These are phyloP conservation scores for Fusarium haematococcum DNA, from an alignment of 2,329 filamentous ascomycete genomes.

Conservation along the genomic window DNA sequence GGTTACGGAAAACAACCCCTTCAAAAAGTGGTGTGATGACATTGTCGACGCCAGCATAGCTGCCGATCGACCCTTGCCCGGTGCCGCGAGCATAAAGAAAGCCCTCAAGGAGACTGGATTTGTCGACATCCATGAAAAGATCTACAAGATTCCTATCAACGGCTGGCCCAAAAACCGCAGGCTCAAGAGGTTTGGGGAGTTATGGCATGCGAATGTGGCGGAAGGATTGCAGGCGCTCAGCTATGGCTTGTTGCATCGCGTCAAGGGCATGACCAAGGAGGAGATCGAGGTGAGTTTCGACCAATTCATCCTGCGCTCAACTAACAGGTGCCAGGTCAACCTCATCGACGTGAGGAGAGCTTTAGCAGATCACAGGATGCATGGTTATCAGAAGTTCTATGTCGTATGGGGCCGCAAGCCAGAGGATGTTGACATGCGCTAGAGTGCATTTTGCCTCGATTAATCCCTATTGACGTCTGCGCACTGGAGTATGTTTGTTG, in stretches of 20 bases:
- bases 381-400: constrained; percentile 8
- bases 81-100: constrained; percentile 3
- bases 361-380: constrained; percentile 10
- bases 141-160: constrained; percentile 14
- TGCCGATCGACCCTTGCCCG: constrained; percentile 1
- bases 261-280: constrained; percentile 9
- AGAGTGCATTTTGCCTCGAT: background rate
- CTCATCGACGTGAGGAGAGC: constrained; percentile 11
- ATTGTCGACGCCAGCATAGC: constrained; percentile 8
- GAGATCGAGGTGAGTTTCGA: constrained; percentile 7
- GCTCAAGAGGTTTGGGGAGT: constrained; percentile 9
- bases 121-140: constrained; percentile 8
- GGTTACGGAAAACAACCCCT: background rate
- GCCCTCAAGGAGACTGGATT: background rate
- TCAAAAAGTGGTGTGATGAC: constrained; percentile 11
- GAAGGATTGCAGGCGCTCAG: constrained; percentile 6
- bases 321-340: constrained; percentile 6
- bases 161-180: constrained; percentile 13
- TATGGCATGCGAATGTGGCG: constrained; percentile 6
- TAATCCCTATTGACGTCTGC: background rate
- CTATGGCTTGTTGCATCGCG: constrained; percentile 5
- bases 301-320: background rate
- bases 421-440: background rate
- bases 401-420: constrained; percentile 10
- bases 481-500: background rate